phyloP scores from a whole-genome alignment of 2,329 filamentous ascomycete genomes.

The Trichoderma gracile region DNA sequence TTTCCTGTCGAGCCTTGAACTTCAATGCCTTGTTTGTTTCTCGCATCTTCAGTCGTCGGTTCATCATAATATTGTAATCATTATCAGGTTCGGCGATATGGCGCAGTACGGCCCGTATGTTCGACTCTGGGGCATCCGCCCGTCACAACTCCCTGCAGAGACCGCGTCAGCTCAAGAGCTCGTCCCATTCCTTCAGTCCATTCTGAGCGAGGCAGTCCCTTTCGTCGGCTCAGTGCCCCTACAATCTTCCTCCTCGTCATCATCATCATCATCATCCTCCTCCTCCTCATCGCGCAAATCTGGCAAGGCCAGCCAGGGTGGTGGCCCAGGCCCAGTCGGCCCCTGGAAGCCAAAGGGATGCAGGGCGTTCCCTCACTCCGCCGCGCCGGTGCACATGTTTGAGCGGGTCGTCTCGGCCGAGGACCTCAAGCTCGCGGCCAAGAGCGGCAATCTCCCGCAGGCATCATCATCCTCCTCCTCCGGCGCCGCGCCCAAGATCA shows the following conservation, averaged over 20 bases:
- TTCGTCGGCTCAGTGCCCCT: constrained; percentile 58
- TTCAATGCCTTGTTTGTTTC: not conserved
- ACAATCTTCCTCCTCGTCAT: constrained; percentile 28
- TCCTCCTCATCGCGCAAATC: constrained; percentile 20
- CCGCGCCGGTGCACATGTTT: constrained; percentile 54
- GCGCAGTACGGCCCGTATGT: constrained; percentile 48
- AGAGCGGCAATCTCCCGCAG: constrained; percentile 36
- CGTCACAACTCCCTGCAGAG: constrained; percentile 49
- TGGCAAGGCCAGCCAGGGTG: not conserved
- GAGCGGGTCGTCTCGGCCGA: constrained; percentile 50
- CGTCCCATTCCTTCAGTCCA: constrained; percentile 50
- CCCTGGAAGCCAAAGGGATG: constrained; percentile 53
- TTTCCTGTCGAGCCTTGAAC: not conserved
- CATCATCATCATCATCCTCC: constrained; percentile 28
- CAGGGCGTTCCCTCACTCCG: constrained; percentile 52
- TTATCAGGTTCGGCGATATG: not conserved
- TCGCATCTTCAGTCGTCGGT: not conserved
- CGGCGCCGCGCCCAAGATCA: constrained; percentile 25
- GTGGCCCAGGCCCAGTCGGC: not conserved
- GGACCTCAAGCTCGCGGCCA: constrained; percentile 45
- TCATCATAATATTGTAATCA: not conserved
- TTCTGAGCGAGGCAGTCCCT: constrained; percentile 59
- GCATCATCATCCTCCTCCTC: constrained; percentile 19
- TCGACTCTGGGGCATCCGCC: constrained; percentile 54
- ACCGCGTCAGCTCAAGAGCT: constrained; percentile 47